Evolutionary conservation across 768 basidiomycete genomes (phyloP).

Genomic region (Amyloporia xantha): DNA sequence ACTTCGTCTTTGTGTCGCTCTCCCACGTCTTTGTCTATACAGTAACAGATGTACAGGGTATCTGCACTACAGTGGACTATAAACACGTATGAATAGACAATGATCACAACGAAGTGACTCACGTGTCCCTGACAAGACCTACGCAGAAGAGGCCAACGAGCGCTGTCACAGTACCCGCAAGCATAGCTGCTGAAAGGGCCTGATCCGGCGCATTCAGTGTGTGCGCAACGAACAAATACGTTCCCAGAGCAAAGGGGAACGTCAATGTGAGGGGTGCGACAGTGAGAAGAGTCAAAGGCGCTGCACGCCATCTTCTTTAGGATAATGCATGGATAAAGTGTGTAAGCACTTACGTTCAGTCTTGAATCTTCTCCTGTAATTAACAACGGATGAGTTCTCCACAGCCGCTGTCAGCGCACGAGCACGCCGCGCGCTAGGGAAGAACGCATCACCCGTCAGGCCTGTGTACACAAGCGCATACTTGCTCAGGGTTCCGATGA

Average conservation of each 20-base stretch:
- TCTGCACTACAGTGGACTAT: conserved; percentile 39
- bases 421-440: conserved; percentile 46
- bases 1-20: conserved; percentile 46
- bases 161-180: conserved; percentile 75
- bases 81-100: background rate
- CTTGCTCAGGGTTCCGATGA: conserved; percentile 48
- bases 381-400: conserved; percentile 37
- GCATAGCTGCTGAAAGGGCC: conserved; percentile 66
- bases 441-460: conserved; percentile 47
- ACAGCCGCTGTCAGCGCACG: conserved; percentile 50
- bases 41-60: conserved; percentile 60
- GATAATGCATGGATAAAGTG: background rate
- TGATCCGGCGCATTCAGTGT: conserved; percentile 62
- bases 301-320: conserved; percentile 22
- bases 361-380: conserved; percentile 42
- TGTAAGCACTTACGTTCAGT: conserved; percentile 45
- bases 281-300: conserved; percentile 66
- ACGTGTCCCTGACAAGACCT: conserved; percentile 74
- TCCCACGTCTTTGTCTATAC: conserved; percentile 53
- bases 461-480: conserved; percentile 53
- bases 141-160: conserved; percentile 80
- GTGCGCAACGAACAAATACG: conserved; percentile 88
- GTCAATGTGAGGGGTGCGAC: conserved; percentile 74
- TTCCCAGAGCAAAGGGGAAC: conserved; percentile 72
- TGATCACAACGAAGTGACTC: conserved; percentile 20